Conservation (phyloP, 495 filamentous ascomycete genomes). For the Penicillium flavigenum region DNA sequence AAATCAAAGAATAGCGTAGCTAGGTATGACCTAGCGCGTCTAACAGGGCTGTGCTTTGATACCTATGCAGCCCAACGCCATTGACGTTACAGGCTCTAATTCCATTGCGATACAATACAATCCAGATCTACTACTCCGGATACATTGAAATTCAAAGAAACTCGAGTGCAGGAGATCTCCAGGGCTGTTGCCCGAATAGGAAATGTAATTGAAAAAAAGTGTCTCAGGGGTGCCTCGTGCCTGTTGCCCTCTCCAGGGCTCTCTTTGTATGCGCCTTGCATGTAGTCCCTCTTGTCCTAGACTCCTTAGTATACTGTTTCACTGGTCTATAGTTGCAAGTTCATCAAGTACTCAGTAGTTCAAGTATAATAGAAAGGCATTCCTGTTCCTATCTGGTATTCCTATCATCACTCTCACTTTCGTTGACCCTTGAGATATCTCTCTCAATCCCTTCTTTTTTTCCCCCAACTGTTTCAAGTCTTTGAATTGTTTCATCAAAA, state of each 20-base stretch:
- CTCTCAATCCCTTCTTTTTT: conserved; percentile 6
- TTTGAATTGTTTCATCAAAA: not conserved
- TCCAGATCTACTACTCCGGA: not conserved
- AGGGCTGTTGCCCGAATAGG: conserved; percentile 14
- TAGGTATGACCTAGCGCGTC: not conserved
- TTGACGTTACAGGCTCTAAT: not conserved
- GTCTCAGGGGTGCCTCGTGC: conserved; percentile 28
- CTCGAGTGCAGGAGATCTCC: not conserved
- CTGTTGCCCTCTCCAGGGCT: conserved; percentile 2
- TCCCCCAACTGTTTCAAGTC: not conserved
- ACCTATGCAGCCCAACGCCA: not conserved
- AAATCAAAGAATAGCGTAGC: not conserved
- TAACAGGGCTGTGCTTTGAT: not conserved
- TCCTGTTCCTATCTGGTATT: conserved; percentile 2
- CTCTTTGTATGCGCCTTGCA: conserved; percentile 7
- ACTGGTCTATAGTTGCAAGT: conserved; percentile 11
- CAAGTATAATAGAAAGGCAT: conserved; percentile 19
- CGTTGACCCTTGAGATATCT: conserved; percentile 8
- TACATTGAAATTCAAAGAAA: not conserved
- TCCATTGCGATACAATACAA: conserved; percentile 7
- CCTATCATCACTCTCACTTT: conserved; percentile 12
- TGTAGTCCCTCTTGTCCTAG: conserved; percentile 18
- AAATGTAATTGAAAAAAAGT: conserved; percentile 22
- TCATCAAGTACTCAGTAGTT: not conserved
- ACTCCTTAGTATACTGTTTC: conserved; percentile 23